phyloP scores from a whole-genome alignment of 805 yeast genomes.

The Pichia occidentalis region DNA sequence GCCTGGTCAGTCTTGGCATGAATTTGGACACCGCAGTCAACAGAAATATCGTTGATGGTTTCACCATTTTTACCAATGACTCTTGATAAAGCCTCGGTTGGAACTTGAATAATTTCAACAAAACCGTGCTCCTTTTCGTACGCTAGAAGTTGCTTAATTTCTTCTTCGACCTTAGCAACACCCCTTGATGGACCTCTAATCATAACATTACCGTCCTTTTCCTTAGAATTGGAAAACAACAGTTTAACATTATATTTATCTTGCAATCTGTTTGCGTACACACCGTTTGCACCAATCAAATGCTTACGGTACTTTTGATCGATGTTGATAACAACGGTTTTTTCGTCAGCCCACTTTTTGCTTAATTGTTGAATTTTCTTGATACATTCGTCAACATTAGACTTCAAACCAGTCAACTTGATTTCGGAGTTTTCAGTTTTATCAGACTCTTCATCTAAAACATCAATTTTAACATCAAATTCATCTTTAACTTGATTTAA shows the following conservation, averaged over 20 bases:
- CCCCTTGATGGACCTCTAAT: conserved; percentile 89
- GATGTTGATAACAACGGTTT: conserved; percentile 53
- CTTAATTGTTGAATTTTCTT: conserved; percentile 50
- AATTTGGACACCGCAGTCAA: conserved; percentile 57
- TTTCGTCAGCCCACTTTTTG: conserved; percentile 79
- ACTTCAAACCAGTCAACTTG: conserved; percentile 67
- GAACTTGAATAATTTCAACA: conserved; percentile 56
- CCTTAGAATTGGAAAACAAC: conserved; percentile 47
- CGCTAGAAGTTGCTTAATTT: conserved; percentile 72
- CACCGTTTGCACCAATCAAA: conserved; percentile 78
- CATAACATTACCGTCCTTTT: conserved; percentile 53
- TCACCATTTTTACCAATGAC: conserved; percentile 90
- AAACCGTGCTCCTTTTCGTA: conserved; percentile 85
- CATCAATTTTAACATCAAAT: conserved; percentile 70
- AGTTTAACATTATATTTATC: conserved; percentile 81
- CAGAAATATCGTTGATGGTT: conserved; percentile 71
- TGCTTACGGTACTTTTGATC: conserved; percentile 76
- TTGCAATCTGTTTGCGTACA: conserved; percentile 75
- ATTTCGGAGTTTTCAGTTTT: conserved; percentile 40
- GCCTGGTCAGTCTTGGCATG: conserved; percentile 36
- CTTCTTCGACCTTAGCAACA: conserved; percentile 76
- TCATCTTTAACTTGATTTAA: conserved; percentile 63
- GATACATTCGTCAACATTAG: conserved; percentile 69
- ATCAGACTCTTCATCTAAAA: conserved; percentile 45
- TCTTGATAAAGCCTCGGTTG: conserved; percentile 68